Conservation (phyloP, 306 rosid genomes). For the Pyrus betulifolia region DNA sequence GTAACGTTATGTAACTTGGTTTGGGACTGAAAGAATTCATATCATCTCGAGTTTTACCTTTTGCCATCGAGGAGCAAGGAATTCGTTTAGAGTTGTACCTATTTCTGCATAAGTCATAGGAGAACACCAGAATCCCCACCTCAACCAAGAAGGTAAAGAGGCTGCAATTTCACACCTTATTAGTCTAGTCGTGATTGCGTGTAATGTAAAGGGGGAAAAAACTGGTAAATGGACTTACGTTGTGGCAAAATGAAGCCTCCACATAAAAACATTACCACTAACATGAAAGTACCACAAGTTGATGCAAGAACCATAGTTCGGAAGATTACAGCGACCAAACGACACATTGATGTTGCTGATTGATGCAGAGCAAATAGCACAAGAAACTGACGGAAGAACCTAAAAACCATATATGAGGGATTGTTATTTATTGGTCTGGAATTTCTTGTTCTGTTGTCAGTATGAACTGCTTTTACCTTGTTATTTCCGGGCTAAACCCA, state of each 20-base stretch:
- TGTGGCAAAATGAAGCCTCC: conserved; percentile 28
- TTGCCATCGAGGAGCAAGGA: conserved; percentile 32
- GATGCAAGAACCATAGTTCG: conserved; percentile 17
- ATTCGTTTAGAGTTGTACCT: conserved; percentile 25
- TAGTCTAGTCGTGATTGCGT: not conserved
- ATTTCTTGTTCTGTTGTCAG: not conserved
- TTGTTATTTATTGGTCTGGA: not conserved
- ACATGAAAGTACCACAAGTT: conserved; percentile 8
- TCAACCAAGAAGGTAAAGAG: conserved; percentile 24
- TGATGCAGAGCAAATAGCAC: conserved; percentile 23
- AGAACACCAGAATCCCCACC: conserved; percentile 37
- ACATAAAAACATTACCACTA: conserved; percentile 15
- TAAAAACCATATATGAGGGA: not conserved
- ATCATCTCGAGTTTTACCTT: conserved; percentile 17
- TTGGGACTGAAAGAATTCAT: not conserved
- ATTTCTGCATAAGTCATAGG: conserved; percentile 29
- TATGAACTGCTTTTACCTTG: conserved; percentile 15
- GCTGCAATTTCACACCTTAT: conserved; percentile 16
- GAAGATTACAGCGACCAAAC: conserved; percentile 29
- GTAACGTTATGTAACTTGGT: not conserved
- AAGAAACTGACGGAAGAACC: conserved; percentile 34
- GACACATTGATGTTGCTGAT: conserved; percentile 25
- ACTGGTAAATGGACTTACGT: conserved; percentile 6
- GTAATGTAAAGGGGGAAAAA: not conserved
- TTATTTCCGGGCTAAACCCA: conserved; percentile 29